Base-by-base conservation (phyloP, 345 rosid species). In the Citrus inodora region DNA sequence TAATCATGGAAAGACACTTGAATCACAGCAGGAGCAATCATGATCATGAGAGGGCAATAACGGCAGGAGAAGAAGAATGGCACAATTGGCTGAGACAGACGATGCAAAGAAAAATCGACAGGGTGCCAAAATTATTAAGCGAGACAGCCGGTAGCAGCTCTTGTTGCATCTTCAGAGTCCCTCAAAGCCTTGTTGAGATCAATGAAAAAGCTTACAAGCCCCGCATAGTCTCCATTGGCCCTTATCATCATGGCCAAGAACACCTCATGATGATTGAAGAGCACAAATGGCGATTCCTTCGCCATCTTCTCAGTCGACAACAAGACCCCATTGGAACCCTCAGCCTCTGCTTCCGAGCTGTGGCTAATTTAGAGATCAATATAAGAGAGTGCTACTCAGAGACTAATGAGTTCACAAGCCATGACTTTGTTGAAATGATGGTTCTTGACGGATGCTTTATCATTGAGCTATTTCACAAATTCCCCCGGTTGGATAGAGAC, bases 161-260 rank as follows among this genome's bases (percentile, higher is more conserved):
- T 10, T 83, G 83, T 48, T 83, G 80, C 86, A 78, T 80, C 80
- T 78, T 84, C 42, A 71, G 82, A 70, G 86, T 83, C 58, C 86
- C 83, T 1, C 72, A 6, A 14, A 46, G 73, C 78, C 66, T 79
- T 2, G 71, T 71, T 28, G 85, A 79, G 67, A 79, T 65, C 80
- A 67, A 82, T 62, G 7, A 24, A 25, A 75, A 75, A 56, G 82
- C 73, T 3, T 79, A 73, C 42, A 59, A 76, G 22, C 83, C 80
- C 28, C 72, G 48, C 21, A 30, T 76, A 46, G 76, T 70, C 25
- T 80, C 83, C 6, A 80, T 80, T 2, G 83, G 83, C 3, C 82
- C 79, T 14, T 76, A 76, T 33, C 76, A 80, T 63, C 60, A 61
- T 24, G 67, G 76, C 2, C 8, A 53, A 0, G 25, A 51, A n/a